Evolutionary conservation across 2,329 filamentous ascomycete genomes (phyloP), one percentile per base, ranked within the genome.

Genomic region (Botrytis cinerea): DNA sequence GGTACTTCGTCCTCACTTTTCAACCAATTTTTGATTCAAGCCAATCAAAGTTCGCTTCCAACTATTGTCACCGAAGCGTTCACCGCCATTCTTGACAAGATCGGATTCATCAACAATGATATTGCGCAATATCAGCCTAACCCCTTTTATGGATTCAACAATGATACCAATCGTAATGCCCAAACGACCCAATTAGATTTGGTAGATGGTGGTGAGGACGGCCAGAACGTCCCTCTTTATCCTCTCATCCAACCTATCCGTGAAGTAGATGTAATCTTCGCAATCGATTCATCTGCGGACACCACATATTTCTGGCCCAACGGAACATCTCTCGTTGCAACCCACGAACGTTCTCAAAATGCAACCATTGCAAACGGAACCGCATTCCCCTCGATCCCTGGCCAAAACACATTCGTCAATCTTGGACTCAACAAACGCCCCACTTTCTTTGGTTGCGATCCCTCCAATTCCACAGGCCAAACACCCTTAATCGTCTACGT

Each of bases 1-100:
- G 94, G 94, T 69, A 97, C 94, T 0, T 94, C 91, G 35, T 93
- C 91, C 1, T 92, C 92, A 0, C 86, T 97, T 2, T 97, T 97
- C 86, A 97, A 97, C 83, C 85, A 90, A 78, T 88, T 93, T 78
- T 83, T 97, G 28, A 85, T 94, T 4, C 83, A 89, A 18, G 84
- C 95, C 72, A 87, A 93, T 76, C 81, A 81, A 16, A 81, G 82
- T 35, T 82, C 83, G 40, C 80, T 87, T 1, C 86, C 86, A 2
- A 80, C 84, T 0, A 82, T 86, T 48, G 79, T 89, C 12, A 86
- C 85, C 3, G 80, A 79, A 8, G 81, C 87, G 46, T 82, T 93
- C 54, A 84, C 86, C 69, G 78, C 84, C 8, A 80, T 94, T 12
- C 84, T 95, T 4, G 74, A 80, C 0, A 77, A 82, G 3, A 76